Base-by-base conservation (phyloP, 1,284 basidiomycete species). In the Rhodotorula sp. region DNA sequence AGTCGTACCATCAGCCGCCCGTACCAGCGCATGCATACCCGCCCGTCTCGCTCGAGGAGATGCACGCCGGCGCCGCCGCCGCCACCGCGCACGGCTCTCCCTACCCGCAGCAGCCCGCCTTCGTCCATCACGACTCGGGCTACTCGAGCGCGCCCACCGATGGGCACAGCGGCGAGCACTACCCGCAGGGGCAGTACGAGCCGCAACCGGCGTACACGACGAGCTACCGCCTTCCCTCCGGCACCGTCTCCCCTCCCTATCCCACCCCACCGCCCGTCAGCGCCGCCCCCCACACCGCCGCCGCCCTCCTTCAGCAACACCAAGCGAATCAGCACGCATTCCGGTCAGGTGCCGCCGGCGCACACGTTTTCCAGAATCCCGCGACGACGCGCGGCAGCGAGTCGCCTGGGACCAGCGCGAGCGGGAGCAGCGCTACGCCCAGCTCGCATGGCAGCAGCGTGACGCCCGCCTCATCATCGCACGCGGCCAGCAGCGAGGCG, bases 271-370 rank as follows among this genome's bases (percentile, higher is more conserved):
- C 55, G 36, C 2, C 29, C 36, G 55, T n/a, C 37, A 10, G 15
- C 39, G n/a, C 2, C 41, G 8, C 39, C n/a, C 29, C 25, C 22
- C 27, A 29, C 25, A 29, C 50, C 13, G 64, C 64, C 19, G 36
- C 64, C 8, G 32, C 60, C 4, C 66, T 72, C 39, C 63, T 72
- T 2, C 66, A 68, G 36, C 70, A 72, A 32, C 70, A 72, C 32
- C 66, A 64, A 36, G 70, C 66, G 60, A 72, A 72, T 36, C 70
- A 66, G 56, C 60, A 65, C 50, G 70, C 70, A 7, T 72, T 72
- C 36, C 62, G 66, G 8, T 10, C 55, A 1, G 53, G 41, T 17
- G 44, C 44, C 34, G 25, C 55, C 34, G n/a, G 32, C 41, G 32
- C 41, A 29, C 41, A 22, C 41, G 29, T 58, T n/a, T 39, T 58